Evolutionary conservation across 768 basidiomycete genomes (phyloP), one percentile per base, ranked within the genome.

Genomic region (Boletus huronensis): DNA sequence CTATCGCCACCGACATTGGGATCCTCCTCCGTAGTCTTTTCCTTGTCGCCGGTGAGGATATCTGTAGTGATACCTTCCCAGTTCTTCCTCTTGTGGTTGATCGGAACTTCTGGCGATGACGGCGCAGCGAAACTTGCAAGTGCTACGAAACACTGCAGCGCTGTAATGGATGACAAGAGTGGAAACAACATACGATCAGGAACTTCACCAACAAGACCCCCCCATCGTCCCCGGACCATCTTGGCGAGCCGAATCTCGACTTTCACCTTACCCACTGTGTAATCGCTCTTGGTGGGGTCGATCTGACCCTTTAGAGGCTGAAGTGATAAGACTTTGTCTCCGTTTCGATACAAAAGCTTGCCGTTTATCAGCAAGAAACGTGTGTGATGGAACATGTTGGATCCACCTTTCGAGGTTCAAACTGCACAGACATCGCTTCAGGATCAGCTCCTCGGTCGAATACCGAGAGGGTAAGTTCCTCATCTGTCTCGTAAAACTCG

Each of bases 1-100:
- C 76, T 80, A 70, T 97, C 94, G 21, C 95, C 95, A 23, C 90
- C 90, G 17, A 87, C 85, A 70, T 97, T 98, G 31, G 93, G 90
- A 65, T 92, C 92, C 59, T 94, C 84, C 16, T 87, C 79, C 5
- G 78, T 72, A 3, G 80, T 74, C 65, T 79, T 85, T 41, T 88
- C 84, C 65, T 89, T 88, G 2, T 93, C 92, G 7, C 74, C 68
- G 17, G 73, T 71, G 35, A 88, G 82, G 55, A 91, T 87, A 19
- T 79, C 74, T 31, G 77, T 77, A 3, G 90, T 88, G 59, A 95
- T 81, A 7, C 79, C 82, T 52, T 96, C 94, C 96, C 96, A 99
- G 64, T 99, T 93, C 77, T 90, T 94, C 57, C 65, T 74, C 58
- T 72, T 75, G 50, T 72, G 63, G 64, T 74, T 78, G 59, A 71